Evolutionary conservation across 2,329 filamentous ascomycete genomes (phyloP).

Genomic region (Simplicillium aogashimaense): DNA sequence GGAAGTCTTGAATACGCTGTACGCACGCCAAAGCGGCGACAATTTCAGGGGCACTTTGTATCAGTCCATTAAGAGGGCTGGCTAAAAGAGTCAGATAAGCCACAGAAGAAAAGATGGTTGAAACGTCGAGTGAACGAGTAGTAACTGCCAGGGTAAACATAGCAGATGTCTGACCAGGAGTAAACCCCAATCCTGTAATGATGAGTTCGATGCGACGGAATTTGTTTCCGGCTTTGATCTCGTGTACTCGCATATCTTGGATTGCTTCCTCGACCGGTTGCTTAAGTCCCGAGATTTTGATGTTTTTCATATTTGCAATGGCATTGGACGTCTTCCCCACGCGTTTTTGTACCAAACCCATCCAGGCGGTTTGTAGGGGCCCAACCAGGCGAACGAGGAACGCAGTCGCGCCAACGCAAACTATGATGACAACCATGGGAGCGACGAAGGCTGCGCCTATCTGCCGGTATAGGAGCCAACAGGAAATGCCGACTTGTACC

Average conservation of each 20-base stretch:
- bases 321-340: slow-evolving; percentile 13
- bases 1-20: slow-evolving; percentile 15
- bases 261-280: slow-evolving; percentile 13
- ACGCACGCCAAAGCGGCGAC: slow-evolving; percentile 15
- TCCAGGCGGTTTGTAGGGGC: slow-evolving; percentile 17
- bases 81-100: slow-evolving; percentile 18
- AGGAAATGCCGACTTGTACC: slow-evolving; percentile 20
- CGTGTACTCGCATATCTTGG: slow-evolving; percentile 12
- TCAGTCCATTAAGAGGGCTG: slow-evolving; percentile 12
- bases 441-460: slow-evolving; percentile 21
- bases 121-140: slow-evolving; percentile 11
- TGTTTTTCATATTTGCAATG: slow-evolving; percentile 16
- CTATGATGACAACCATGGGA: slow-evolving; percentile 17
- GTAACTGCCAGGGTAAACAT: slow-evolving; percentile 20
- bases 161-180: slow-evolving; percentile 21
- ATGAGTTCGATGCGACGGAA: slow-evolving; percentile 15
- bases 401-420: slow-evolving; percentile 10
- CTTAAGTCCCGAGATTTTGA: slow-evolving; percentile 19
- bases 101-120: slow-evolving; percentile 18
- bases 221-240: slow-evolving; percentile 12
- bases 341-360: slow-evolving; percentile 17
- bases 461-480: slow-evolving; percentile 20
- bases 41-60: slow-evolving; percentile 14
- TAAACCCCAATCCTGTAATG: slow-evolving; percentile 16
- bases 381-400: slow-evolving; percentile 11